Conservation (phyloP, 1,284 basidiomycete genomes). For the Psilocybe mexicana region DNA sequence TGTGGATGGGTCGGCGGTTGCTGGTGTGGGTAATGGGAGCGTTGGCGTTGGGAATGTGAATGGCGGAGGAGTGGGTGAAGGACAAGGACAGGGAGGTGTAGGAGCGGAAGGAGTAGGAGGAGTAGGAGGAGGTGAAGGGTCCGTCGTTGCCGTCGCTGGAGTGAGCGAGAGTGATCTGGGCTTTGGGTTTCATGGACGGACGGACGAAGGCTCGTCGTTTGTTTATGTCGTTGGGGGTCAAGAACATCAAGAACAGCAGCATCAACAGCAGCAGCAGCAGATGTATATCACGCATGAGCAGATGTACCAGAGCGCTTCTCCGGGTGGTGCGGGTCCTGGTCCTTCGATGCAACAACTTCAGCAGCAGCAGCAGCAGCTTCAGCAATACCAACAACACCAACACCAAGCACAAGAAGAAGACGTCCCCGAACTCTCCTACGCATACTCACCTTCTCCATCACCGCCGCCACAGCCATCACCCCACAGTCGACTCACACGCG, state of each 20-base stretch:
- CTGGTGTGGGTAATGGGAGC: not conserved
- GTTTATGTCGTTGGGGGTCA: slow-evolving; percentile 1
- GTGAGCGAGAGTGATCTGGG: slow-evolving; percentile 22
- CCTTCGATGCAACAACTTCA: not conserved
- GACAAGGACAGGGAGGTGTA: too few species aligned
- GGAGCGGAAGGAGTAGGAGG: not conserved
- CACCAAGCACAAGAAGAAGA: too few species aligned
- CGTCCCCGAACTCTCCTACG: too few species aligned
- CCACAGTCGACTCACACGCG: too few species aligned
- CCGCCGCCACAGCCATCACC: too few species aligned
- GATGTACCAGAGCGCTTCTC: not conserved
- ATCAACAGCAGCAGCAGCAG: slow-evolving; percentile 9
- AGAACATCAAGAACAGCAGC: not conserved
- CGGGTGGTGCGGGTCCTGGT: not conserved
- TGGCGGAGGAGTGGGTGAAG: not conserved
- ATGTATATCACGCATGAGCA: slow-evolving; percentile 2
- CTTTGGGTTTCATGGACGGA: slow-evolving; percentile 21
- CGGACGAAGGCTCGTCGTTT: slow-evolving; percentile 6
- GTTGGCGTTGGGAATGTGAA: not conserved
- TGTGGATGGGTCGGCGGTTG: too few species aligned
- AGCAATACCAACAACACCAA: slow-evolving; percentile 8
- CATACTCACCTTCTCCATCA: too few species aligned
- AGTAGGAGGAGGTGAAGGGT: not conserved
- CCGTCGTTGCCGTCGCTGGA: not conserved
- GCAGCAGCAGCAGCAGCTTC: slow-evolving; percentile 8